These are phyloP conservation scores for Meredithiella fracta DNA, from an alignment of 2,329 filamentous ascomycete genomes.

Conservation along the genomic window DNA sequence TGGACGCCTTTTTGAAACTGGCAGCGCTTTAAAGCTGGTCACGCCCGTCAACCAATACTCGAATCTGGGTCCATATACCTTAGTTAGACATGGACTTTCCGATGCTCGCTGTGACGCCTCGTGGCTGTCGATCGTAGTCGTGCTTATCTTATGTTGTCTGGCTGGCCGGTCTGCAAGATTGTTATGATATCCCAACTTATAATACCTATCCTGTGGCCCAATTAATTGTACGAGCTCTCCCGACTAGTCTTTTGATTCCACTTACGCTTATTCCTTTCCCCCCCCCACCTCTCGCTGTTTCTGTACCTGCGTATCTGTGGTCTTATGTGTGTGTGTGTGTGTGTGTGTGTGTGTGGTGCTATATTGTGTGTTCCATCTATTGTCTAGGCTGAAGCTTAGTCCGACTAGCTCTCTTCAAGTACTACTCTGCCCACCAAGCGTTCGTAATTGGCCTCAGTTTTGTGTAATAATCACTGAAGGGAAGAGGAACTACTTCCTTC, in stretches of 20 bases:
- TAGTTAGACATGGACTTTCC: not conserved
- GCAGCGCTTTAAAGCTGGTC: not conserved
- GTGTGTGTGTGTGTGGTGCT: not conserved
- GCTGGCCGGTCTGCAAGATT: not conserved
- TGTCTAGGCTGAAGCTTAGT: too few relatives aligned
- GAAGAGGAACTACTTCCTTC: not conserved
- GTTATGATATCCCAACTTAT: not conserved
- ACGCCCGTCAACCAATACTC: not conserved
- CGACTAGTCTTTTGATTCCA: not conserved
- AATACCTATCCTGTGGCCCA: not conserved
- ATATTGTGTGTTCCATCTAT: not conserved
- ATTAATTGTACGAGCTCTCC: not conserved
- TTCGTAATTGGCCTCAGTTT: not conserved
- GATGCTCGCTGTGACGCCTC: not conserved
- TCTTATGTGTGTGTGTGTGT: not conserved
- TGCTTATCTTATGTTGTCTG: not conserved
- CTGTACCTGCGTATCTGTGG: not conserved
- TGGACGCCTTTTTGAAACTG: not conserved
- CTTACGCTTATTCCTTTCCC: not conserved
- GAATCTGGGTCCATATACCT: not conserved
- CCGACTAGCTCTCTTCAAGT: too few relatives aligned
- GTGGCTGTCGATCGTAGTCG: slow-evolving; percentile 1
- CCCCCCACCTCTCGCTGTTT: not conserved
- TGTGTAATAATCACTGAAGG: not conserved
- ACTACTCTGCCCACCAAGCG: not conserved